A percentile compares a stretch with the other conserved stretches of the same genome.
Evolutionary conservation across 768 basidiomycete genomes (phyloP).

Genomic region (Termitomyces sp.): DNA sequence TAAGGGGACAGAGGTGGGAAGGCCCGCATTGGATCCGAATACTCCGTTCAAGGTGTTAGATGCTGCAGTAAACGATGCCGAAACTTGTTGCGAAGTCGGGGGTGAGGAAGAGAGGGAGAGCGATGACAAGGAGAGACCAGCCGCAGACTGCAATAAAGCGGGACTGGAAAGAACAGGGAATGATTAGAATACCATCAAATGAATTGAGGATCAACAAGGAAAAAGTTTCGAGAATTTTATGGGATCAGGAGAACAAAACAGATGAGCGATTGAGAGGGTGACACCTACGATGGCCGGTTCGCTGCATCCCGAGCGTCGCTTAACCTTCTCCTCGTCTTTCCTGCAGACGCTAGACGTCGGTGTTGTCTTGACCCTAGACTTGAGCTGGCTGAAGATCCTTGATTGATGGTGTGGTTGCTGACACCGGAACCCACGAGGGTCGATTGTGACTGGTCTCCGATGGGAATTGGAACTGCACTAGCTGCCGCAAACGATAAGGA

Average conservation of each 20-base stretch:
- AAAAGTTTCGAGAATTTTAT: background rate
- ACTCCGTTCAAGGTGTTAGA: conserved; percentile 18
- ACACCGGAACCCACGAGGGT: conserved; percentile 8
- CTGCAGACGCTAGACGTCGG: conserved; percentile 65
- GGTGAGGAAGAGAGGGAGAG: conserved; percentile 38
- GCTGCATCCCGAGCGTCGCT: conserved; percentile 81
- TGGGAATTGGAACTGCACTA: conserved; percentile 40
- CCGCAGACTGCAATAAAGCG: conserved; percentile 25
- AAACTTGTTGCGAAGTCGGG: conserved; percentile 15
- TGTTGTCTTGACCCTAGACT: conserved; percentile 42
- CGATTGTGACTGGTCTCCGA: conserved; percentile 2
- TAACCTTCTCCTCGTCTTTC: conserved; percentile 62
- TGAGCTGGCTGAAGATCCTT: conserved; percentile 21
- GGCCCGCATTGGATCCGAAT: conserved; percentile 15
- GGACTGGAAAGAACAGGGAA: conserved; percentile 19
- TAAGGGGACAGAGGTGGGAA: conserved; percentile 17
- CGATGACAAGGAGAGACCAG: conserved; percentile 35
- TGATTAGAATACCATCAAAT: conserved; percentile 4
- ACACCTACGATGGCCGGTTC: conserved; percentile 64
- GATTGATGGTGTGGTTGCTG: conserved; percentile 8
- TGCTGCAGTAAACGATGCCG: conserved; percentile 19
- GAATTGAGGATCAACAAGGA: conserved; percentile 1
- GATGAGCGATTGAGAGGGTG: conserved; percentile 2
- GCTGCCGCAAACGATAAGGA: conserved; percentile 64
- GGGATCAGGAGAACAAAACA: conserved; percentile 9